A percentile compares a stretch with the other conserved stretches of the same genome.
Conservation (phyloP, 1,284 basidiomycete species). For the Chalciporus sp. region DNA sequence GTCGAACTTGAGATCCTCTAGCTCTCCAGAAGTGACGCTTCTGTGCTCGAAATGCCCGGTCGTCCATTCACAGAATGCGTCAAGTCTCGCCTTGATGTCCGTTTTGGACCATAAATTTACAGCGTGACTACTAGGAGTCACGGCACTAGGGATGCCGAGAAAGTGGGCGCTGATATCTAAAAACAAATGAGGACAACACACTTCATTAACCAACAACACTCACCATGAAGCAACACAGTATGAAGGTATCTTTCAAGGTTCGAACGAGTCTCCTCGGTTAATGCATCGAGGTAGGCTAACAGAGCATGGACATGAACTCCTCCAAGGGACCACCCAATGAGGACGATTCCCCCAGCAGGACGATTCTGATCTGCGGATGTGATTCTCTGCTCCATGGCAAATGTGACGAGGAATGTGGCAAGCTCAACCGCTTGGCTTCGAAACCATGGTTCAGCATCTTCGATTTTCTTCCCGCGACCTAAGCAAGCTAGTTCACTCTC, state of each 20-base stretch:
- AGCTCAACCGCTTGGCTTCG: slow-evolving; percentile 28
- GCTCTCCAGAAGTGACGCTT: slow-evolving; percentile 18
- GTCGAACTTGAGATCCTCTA: slow-evolving; percentile 26
- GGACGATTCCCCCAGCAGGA: slow-evolving; percentile 18
- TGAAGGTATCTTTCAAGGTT: slow-evolving; percentile 27
- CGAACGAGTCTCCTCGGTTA: slow-evolving; percentile 6
- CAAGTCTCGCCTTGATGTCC: slow-evolving; percentile 18
- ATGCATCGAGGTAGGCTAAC: slow-evolving; percentile 25
- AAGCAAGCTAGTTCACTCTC: slow-evolving; percentile 13
- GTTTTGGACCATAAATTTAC: background rate
- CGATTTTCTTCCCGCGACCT: slow-evolving; percentile 16
- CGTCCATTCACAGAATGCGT: slow-evolving; percentile 17
- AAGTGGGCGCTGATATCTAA: slow-evolving; percentile 9
- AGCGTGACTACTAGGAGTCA: background rate
- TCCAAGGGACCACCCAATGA: slow-evolving; percentile 32
- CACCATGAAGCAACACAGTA: slow-evolving; percentile 28
- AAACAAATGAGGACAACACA: background rate
- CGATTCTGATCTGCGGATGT: slow-evolving; percentile 10
- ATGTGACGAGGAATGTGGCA: slow-evolving; percentile 25
- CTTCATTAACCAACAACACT: background rate
- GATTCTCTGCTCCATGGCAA: slow-evolving; percentile 23
- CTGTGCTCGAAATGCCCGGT: slow-evolving; percentile 22
- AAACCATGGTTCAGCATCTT: slow-evolving; percentile 21
- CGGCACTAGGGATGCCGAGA: slow-evolving; percentile 8
- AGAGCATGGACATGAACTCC: slow-evolving; percentile 9